Percentiles rank a stretch among this genome's conserved stretches.
phyloP scores from a whole-genome alignment of 495 filamentous ascomycete genomes.

The Recurvomyces mirabilis region DNA sequence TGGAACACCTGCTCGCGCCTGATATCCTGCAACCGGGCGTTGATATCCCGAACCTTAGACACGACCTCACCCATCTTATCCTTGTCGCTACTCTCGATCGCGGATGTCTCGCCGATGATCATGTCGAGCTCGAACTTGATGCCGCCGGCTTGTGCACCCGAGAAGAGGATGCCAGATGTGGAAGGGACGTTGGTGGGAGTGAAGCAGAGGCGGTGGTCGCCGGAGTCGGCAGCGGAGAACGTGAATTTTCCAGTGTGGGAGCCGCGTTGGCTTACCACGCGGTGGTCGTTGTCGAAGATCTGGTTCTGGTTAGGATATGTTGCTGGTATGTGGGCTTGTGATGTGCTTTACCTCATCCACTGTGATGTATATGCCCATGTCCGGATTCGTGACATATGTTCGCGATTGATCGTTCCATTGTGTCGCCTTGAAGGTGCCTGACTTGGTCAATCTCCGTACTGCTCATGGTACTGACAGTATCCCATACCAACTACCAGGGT shows the following conservation, averaged over 20 bases:
- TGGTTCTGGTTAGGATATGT: slow-evolving; percentile 44
- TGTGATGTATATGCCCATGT: slow-evolving; percentile 14
- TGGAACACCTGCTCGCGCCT: slow-evolving; percentile 92
- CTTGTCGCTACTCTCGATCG: slow-evolving; percentile 91
- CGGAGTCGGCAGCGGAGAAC: slow-evolving; percentile 86
- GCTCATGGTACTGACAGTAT: not conserved
- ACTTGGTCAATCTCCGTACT: slow-evolving; percentile 35
- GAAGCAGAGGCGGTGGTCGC: slow-evolving; percentile 92
- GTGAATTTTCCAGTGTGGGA: slow-evolving; percentile 73
- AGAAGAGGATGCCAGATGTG: slow-evolving; percentile 56
- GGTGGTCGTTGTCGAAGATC: slow-evolving; percentile 96
- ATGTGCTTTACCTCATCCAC: slow-evolving; percentile 7
- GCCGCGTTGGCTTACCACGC: slow-evolving; percentile 78
- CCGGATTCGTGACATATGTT: slow-evolving; percentile 52
- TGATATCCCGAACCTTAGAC: slow-evolving; percentile 79
- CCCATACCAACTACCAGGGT: slow-evolving; percentile 81
- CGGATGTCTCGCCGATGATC: slow-evolving; percentile 88
- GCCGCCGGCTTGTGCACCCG: slow-evolving; percentile 51
- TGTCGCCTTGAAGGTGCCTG: slow-evolving; percentile 62
- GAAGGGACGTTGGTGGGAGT: slow-evolving; percentile 56
- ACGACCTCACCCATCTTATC: slow-evolving; percentile 86
- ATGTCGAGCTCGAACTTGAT: slow-evolving; percentile 80
- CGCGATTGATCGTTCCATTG: slow-evolving; percentile 58
- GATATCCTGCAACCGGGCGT: slow-evolving; percentile 78
- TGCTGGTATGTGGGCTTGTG: not conserved